phyloP scores from a whole-genome alignment of 192 early-diverging fungal species.

The Phlyctochytrium bullatum region DNA sequence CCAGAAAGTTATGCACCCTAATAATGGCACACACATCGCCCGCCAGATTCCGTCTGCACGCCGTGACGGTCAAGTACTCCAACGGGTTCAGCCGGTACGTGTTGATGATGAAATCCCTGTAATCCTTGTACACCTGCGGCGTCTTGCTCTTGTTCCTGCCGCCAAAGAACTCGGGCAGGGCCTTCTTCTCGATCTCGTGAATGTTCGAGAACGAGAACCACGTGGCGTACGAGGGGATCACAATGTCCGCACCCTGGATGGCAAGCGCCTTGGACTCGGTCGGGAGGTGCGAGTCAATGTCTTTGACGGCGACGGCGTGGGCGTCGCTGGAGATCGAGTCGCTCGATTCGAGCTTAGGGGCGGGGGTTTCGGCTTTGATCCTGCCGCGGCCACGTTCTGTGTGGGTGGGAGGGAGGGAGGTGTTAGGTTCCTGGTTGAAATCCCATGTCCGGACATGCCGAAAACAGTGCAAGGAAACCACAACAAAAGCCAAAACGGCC shows the following conservation, averaged over 20 bases:
- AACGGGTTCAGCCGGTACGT: conserved; percentile 92
- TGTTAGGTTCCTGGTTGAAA: conserved; percentile 4
- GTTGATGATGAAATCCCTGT: conserved; percentile 99
- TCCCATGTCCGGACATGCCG: neutral
- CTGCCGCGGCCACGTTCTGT: too few relatives aligned
- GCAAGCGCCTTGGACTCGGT: conserved; percentile 21
- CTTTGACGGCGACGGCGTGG: neutral
- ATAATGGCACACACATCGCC: conserved; percentile 99
- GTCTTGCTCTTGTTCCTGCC: conserved; percentile 89
- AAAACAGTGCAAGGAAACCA: too few relatives aligned
- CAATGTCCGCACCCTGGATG: conserved; percentile 40
- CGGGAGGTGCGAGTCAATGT: neutral
- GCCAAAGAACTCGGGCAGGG: conserved; percentile 97
- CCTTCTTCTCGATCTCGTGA: conserved; percentile 83
- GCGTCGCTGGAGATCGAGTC: too few relatives aligned
- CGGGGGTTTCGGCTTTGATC: too few relatives aligned
- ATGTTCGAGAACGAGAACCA: conserved; percentile 89
- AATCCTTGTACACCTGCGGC: conserved; percentile 81
- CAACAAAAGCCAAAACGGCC: too few relatives aligned
- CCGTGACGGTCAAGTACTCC: conserved; percentile 97
- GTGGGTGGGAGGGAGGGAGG: too few relatives aligned
- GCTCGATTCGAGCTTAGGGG: too few relatives aligned
- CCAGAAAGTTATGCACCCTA: conserved; percentile 94
- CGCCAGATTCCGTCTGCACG: conserved; percentile 90
- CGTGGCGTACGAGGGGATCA: conserved; percentile 78